phyloP scores from a whole-genome alignment of 306 rosid species.

The Benincasa hispida region DNA sequence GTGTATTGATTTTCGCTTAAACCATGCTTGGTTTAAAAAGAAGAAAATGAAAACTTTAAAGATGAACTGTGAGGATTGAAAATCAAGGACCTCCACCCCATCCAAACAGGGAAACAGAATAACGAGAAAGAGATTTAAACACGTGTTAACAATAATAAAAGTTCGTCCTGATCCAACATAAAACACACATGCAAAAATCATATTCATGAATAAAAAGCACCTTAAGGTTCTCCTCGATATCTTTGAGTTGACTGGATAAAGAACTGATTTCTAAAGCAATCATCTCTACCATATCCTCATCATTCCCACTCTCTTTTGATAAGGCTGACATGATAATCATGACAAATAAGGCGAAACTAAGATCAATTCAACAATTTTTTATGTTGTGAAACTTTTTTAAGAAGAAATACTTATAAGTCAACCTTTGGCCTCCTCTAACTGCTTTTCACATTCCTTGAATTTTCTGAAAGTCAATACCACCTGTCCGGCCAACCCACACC shows the following conservation, averaged over 20 bases:
- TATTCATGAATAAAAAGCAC: conserved; percentile 8
- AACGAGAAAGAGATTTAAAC: not conserved
- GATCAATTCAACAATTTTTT: conserved; percentile 1
- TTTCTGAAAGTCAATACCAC: conserved; percentile 57
- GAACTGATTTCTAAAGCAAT: conserved; percentile 56
- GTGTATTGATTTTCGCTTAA: too few species aligned
- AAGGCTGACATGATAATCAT: conserved; percentile 37
- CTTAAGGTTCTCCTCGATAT: conserved; percentile 69
- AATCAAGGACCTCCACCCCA: not conserved
- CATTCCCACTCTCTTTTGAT: conserved; percentile 62
- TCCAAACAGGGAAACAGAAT: not conserved
- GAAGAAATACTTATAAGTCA: conserved; percentile 5
- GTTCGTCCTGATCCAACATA: not conserved
- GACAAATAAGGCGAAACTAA: not conserved
- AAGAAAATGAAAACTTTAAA: not conserved
- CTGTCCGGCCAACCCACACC: conserved; percentile 24
- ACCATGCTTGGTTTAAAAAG: too few species aligned
- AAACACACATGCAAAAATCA: not conserved
- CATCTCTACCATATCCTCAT: conserved; percentile 89
- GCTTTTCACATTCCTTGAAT: conserved; percentile 75
- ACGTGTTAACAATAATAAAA: not conserved
- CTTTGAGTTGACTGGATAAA: conserved; percentile 48
- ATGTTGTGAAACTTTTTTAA: not conserved
- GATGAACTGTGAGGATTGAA: not conserved
- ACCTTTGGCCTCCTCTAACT: conserved; percentile 84